Evolutionary conservation across 2,329 filamentous ascomycete species (phyloP).

Genomic region (Cryphonectria japonica): DNA sequence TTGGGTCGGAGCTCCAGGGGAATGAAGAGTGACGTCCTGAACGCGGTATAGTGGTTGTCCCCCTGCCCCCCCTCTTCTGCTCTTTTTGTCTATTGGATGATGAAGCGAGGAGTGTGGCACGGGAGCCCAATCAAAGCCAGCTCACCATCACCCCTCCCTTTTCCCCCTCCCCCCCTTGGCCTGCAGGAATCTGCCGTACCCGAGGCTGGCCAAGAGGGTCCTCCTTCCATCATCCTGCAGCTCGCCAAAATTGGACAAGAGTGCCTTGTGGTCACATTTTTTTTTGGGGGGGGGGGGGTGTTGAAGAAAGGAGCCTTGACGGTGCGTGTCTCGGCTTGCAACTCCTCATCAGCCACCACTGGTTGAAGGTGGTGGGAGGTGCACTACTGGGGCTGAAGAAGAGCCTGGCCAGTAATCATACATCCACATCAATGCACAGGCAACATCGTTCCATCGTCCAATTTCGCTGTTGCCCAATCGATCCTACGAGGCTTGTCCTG

Average conservation of each 20-base stretch:
- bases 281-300: no score
- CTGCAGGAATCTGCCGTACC: not conserved
- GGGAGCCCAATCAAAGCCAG: not conserved
- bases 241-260: not conserved
- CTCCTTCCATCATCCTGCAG: not conserved
- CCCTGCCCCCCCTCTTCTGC: not conserved
- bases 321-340: not conserved
- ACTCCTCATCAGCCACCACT: not conserved
- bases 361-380: not conserved
- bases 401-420: not conserved
- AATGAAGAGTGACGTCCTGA: conserved; percentile 1
- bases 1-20: not conserved
- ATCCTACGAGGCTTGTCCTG: not conserved
- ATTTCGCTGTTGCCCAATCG: not conserved
- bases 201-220: not conserved
- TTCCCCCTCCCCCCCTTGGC: not conserved
- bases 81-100: conserved; percentile 4
- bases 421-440: not conserved
- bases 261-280: not conserved
- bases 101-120: not conserved
- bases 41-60: not conserved
- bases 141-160: not conserved
- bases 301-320: not conserved
- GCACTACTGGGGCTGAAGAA: not conserved
- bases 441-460: not conserved